Conservation (phyloP, 306 rosid genomes). For the Ziziphus jujuba region DNA sequence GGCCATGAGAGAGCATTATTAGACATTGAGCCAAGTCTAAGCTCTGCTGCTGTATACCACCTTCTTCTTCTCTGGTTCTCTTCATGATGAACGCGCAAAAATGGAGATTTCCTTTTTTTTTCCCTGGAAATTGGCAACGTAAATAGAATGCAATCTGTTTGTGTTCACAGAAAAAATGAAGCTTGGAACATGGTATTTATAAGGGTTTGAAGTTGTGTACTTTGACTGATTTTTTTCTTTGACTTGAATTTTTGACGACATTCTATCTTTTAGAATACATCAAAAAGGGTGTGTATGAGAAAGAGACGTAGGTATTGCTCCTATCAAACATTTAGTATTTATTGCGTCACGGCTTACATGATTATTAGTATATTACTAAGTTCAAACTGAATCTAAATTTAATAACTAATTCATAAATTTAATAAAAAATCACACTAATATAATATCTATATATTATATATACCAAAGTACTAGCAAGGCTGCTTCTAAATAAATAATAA, state of each 20-base stretch:
- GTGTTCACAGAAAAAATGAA: neutral
- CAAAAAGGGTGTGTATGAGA: no score
- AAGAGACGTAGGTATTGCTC: no score
- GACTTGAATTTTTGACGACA: neutral
- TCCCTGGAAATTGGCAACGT: neutral
- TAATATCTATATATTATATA: no score
- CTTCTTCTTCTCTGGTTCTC: constrained; percentile 41
- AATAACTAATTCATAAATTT: no score
- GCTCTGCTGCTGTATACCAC: constrained; percentile 4
- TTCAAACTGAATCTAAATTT: no score
- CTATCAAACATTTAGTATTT: no score
- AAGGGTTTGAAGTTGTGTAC: neutral
- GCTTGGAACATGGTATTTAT: neutral
- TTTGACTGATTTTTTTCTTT: neutral
- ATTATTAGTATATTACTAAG: no score
- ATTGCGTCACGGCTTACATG: no score
- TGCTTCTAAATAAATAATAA: no score
- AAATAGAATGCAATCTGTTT: neutral
- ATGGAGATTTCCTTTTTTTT: no score
- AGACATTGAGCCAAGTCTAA: constrained; percentile 38
- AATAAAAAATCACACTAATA: no score
- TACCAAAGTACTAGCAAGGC: no score
- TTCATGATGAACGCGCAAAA: constrained; percentile 36
- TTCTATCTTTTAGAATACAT: neutral
- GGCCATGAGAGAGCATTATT: constrained; percentile 37